Base-by-base conservation (phyloP, 495 filamentous ascomycete genomes). In the Talaromyces thailandensis region DNA sequence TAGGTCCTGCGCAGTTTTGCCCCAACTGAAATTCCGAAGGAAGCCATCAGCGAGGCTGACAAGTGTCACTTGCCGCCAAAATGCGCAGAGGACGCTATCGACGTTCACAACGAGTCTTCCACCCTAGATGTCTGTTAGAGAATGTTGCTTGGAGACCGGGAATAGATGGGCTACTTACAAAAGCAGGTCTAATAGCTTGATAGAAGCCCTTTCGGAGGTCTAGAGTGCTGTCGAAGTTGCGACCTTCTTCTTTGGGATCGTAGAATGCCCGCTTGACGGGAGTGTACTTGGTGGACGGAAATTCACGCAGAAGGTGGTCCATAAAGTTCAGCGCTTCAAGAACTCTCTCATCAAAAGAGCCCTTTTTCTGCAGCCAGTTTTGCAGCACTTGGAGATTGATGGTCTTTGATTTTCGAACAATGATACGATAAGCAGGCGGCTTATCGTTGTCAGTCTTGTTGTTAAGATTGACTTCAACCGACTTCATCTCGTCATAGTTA, bases 301-400 rank as follows among this genome's bases (percentile, higher is more conserved):
- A 74, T 73, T 96, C 86, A 12, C 93, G 91, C 40, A 98, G 73
- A 21, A 91, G 75, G 69, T 98, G 94, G 64, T 98, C 93, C 2
- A 98, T 76, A 72, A 96, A 95, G 70, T 88, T 96, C 64, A 97
- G 83, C 50, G 89, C 86, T 68, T 95, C 89, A 16, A 96, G 75
- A 28, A 92, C 82, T 11, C 75, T 64, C 29, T 82, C 82, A 63
- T 90, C 81, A 69, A 88, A 88, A 1, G 73, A 66, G 26, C 76
- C 76, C 11, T 81, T 74, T 3, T 82, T 81, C 0, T 77, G 61
- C 0, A 98, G 78, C 73, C 92, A 97, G 2, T 72, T 71, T 3
- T 75, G 68, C 31, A 98, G 79, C 2, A 81, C 78, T 6, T 78
- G 68, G 37, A 97, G 76, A 21, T 87, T 80, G 64, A 98, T 80